A percentile compares a stretch with the other conserved stretches of the same genome.
Evolutionary conservation across 331 rosid genomes (phyloP).

Genomic region (Pyracantha coccinea): DNA sequence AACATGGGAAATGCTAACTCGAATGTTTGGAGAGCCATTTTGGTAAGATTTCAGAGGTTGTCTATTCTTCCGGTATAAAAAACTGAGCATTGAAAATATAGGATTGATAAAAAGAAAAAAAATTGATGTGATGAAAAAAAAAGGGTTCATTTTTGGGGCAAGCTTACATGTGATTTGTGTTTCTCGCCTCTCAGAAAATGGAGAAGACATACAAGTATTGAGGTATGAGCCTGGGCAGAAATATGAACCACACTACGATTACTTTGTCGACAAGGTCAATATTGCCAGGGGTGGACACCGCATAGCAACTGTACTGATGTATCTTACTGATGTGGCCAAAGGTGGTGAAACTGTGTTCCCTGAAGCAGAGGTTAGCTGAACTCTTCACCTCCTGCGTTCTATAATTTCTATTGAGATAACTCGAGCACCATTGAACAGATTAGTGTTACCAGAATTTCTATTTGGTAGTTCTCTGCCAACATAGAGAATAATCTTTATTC

Average conservation of each 20-base stretch:
- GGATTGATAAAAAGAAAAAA: not conserved
- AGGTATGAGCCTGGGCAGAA: constrained; percentile 97
- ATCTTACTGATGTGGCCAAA: constrained; percentile 64
- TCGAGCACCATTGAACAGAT: not conserved
- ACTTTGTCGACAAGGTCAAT: constrained; percentile 82
- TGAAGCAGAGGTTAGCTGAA: constrained; percentile 69
- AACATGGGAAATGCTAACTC: not conserved
- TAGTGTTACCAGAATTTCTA: not conserved
- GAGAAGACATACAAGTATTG: constrained; percentile 94
- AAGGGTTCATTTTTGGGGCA: not conserved
- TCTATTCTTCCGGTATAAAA: not conserved
- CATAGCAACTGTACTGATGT: constrained; percentile 86
- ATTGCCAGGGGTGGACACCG: constrained; percentile 95
- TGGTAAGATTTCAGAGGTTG: not conserved
- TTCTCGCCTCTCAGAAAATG: constrained; percentile 71
- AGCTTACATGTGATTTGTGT: constrained; percentile 3
- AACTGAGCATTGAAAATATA: not conserved
- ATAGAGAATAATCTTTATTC: not conserved
- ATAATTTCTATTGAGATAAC: not conserved
- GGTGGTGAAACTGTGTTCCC: constrained; percentile 99
- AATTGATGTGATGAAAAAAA: constrained; percentile 6
- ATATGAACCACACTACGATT: constrained; percentile 87
- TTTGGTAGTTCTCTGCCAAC: not conserved
- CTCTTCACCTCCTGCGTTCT: constrained; percentile 5
- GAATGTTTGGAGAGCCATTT: not conserved